Percentiles rank a stretch among this genome's conserved stretches.
These are phyloP conservation scores for Thelonectria discophora DNA, from an alignment of 2,329 filamentous ascomycete genomes.

Conservation along the genomic window DNA sequence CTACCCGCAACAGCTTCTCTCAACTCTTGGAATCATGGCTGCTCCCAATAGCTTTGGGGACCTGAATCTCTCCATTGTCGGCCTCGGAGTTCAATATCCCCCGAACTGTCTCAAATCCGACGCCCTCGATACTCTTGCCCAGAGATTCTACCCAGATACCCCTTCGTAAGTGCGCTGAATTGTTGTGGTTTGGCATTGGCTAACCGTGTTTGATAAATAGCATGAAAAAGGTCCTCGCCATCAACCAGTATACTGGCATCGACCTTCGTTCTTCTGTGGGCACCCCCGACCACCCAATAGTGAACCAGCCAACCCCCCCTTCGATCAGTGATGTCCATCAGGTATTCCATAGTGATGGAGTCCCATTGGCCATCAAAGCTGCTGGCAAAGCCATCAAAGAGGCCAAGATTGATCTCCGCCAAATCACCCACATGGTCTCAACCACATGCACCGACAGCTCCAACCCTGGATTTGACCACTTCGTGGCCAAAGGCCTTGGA, in stretches of 20 bases:
- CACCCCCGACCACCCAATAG: constrained; percentile 66
- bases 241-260: constrained; percentile 72
- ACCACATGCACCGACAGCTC: constrained; percentile 76
- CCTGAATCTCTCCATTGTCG: constrained; percentile 68
- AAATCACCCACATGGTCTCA: constrained; percentile 73
- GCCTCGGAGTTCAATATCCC: constrained; percentile 68
- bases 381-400: constrained; percentile 64
- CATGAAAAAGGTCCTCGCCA: constrained; percentile 69
- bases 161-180: constrained; percentile 59
- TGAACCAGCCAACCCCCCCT: constrained; percentile 62
- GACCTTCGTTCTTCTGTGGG: constrained; percentile 70
- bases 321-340: constrained; percentile 64
- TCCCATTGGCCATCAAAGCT: constrained; percentile 65
- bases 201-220: constrained; percentile 46
- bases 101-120: constrained; percentile 61
- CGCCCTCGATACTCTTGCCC: constrained; percentile 61
- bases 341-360: constrained; percentile 64
- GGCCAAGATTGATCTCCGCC: constrained; percentile 57
- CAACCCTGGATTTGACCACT: constrained; percentile 75
- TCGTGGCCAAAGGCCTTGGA: constrained; percentile 66
- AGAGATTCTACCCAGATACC: constrained; percentile 67
- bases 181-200: constrained; percentile 1
- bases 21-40: constrained; percentile 47
- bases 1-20: not conserved
- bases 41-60: constrained; percentile 55